These are phyloP conservation scores for Leptographium procerum DNA, from an alignment of 2,329 filamentous ascomycete species.

Conservation along the genomic window DNA sequence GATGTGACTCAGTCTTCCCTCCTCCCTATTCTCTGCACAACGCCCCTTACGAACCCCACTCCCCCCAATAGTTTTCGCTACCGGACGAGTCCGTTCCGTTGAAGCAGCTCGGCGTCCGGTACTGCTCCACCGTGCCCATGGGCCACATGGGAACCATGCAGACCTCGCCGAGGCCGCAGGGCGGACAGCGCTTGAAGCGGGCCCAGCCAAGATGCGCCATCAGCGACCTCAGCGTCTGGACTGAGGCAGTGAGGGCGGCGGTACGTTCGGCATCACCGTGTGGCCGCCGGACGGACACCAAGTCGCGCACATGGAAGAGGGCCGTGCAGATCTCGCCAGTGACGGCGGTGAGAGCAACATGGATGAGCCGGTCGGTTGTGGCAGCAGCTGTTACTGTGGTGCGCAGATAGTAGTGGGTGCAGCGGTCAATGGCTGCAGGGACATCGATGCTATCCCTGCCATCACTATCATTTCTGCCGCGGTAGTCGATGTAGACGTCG, in stretches of 20 bases:
- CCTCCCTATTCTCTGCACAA: no score
- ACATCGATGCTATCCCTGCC: not conserved
- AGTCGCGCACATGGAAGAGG: not conserved
- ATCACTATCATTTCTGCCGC: not conserved
- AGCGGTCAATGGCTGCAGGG: not conserved
- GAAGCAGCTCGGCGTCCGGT: not conserved
- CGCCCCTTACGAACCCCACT: not conserved
- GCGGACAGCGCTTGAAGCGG: not conserved
- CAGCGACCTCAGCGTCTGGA: not conserved
- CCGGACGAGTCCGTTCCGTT: not conserved
- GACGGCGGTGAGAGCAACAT: constrained; percentile 4
- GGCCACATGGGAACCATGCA: not conserved
- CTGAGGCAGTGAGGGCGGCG: not conserved
- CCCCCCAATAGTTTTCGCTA: not conserved
- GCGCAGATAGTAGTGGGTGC: not conserved
- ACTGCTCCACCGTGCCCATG: not conserved
- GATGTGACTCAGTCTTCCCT: no score
- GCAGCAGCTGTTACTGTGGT: not conserved
- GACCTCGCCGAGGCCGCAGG: not conserved
- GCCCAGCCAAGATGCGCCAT: constrained; percentile 6
- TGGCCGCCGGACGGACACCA: not conserved
- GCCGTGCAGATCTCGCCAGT: not conserved
- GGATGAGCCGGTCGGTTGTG: not conserved
- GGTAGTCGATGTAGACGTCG: constrained; percentile 2
- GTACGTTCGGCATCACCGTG: no score